Percentiles rank a stretch among this genome's conserved stretches.
Conservation (phyloP, 306 rosid species). For the Pyrus bretschneideri region DNA sequence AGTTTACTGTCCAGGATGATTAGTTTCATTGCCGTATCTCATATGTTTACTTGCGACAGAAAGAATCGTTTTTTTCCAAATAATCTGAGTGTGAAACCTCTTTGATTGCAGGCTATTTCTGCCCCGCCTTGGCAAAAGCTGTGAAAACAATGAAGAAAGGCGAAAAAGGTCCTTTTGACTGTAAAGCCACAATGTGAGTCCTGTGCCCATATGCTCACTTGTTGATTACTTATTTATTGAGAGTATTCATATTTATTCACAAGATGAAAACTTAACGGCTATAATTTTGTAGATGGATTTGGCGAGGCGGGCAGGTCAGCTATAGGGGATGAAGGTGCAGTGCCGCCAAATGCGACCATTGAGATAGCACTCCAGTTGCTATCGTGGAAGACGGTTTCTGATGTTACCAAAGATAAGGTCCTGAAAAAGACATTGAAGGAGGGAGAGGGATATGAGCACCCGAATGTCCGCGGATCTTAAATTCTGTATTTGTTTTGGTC, state of each 20-base stretch:
- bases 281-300: conserved; percentile 54
- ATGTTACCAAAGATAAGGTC: conserved; percentile 62
- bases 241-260: neutral
- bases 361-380: conserved; percentile 61
- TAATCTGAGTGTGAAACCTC: neutral
- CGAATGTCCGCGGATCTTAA: conserved; percentile 22
- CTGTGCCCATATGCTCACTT: neutral
- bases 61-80: neutral
- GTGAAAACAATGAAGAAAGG: conserved; percentile 90
- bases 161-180: conserved; percentile 53
- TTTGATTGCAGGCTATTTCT: conserved; percentile 47
- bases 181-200: conserved; percentile 73
- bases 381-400: conserved; percentile 78
- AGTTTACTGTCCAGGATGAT: conserved; percentile 66
- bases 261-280: neutral
- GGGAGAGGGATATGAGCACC: conserved; percentile 83
- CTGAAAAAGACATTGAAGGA: conserved; percentile 63
- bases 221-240: neutral
- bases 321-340: conserved; percentile 45
- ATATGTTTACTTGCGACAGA: too few relatives aligned
- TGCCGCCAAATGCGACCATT: conserved; percentile 74
- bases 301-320: conserved; percentile 72
- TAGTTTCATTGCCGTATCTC: neutral
- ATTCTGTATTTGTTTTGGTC: neutral
- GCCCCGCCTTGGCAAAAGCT: conserved; percentile 71